These are phyloP conservation scores for Raddia guianensis DNA, from an alignment of 176 grass and related monocot species.

Conservation along the genomic window DNA sequence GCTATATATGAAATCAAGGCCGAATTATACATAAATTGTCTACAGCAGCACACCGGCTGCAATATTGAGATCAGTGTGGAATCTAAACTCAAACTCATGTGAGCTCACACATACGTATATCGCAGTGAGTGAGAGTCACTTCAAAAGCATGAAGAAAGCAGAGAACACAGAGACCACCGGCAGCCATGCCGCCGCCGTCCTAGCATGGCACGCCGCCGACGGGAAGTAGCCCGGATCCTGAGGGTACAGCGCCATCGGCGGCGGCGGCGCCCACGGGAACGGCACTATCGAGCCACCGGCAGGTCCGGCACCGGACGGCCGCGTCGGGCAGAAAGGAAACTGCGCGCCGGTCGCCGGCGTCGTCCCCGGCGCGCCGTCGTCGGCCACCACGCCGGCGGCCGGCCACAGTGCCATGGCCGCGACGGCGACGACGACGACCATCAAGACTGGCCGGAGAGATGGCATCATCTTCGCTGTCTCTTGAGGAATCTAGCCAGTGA, in stretches of 20 bases:
- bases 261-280: conserved; percentile 49
- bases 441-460: conserved; percentile 10
- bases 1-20: background rate
- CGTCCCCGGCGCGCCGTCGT: conserved; percentile 8
- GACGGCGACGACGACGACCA: background rate
- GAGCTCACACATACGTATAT: background rate
- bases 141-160: conserved; percentile 42
- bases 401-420: conserved; percentile 19
- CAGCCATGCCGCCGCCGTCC: conserved; percentile 11
- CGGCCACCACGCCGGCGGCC: background rate
- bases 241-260: conserved; percentile 26
- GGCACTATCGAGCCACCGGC: background rate
- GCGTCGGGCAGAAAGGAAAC: conserved; percentile 53
- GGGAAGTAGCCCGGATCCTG: conserved; percentile 54
- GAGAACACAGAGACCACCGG: conserved; percentile 4
- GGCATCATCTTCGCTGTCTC: conserved; percentile 12
- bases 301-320: background rate
- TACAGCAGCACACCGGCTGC: background rate
- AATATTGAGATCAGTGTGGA: background rate
- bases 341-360: conserved; percentile 22
- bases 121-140: background rate
- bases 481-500: background rate
- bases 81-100: background rate
- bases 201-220: background rate
- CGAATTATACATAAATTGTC: background rate